Percentiles rank a stretch among this genome's conserved stretches.
Conservation (phyloP, 2,329 filamentous ascomycete species). For the Coniella lustricola region DNA sequence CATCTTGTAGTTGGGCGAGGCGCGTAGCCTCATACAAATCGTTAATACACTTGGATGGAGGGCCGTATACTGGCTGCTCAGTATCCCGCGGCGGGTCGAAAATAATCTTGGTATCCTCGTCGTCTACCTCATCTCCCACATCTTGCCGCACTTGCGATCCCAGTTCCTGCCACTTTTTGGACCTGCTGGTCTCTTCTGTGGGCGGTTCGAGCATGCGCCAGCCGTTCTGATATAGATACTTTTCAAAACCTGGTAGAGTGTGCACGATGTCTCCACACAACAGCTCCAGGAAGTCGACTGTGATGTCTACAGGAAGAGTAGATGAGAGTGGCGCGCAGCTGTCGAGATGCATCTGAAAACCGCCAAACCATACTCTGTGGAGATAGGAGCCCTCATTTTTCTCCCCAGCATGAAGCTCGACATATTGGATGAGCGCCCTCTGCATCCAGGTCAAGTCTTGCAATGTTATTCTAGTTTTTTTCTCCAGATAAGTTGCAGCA, state of each 20-base stretch:
- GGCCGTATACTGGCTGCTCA: neutral
- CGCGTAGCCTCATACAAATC: constrained; percentile 34
- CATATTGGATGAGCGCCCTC: constrained; percentile 32
- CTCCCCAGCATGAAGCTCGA: constrained; percentile 24
- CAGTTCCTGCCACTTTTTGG: neutral
- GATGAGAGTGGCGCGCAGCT: constrained; percentile 10
- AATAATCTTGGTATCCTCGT: constrained; percentile 28
- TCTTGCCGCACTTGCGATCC: constrained; percentile 17
- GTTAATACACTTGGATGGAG: constrained; percentile 34
- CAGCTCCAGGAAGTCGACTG: constrained; percentile 30
- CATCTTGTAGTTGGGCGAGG: constrained; percentile 18
- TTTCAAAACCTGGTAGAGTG: constrained; percentile 29
- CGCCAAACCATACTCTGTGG: constrained; percentile 39
- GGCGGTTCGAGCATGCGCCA: constrained; percentile 26
- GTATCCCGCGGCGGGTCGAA: constrained; percentile 39
- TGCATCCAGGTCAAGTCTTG: constrained; percentile 39
- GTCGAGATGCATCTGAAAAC: constrained; percentile 22
- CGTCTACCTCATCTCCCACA: constrained; percentile 20
- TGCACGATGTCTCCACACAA: constrained; percentile 27
- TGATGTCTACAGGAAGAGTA: constrained; percentile 34
- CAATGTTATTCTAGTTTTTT: constrained; percentile 19
- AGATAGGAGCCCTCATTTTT: constrained; percentile 31
- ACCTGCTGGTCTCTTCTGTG: neutral
- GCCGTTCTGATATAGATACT: constrained; percentile 25
- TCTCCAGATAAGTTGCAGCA: constrained; percentile 22